Conservation (phyloP, 768 basidiomycete genomes). For the Lanmaoa rubissima region DNA sequence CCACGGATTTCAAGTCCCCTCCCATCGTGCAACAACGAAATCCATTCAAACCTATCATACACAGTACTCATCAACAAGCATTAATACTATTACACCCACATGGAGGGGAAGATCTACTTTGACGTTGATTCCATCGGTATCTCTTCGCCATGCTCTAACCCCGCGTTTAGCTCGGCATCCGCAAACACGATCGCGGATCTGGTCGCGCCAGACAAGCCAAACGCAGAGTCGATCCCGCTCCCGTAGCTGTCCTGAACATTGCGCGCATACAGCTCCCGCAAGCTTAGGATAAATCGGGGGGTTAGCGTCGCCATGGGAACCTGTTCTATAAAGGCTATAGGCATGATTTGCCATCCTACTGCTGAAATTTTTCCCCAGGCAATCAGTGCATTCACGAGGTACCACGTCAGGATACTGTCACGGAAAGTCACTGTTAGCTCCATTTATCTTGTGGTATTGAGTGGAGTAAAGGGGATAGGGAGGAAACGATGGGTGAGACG, state of each 20-base stretch:
- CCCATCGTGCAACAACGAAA: too few species aligned
- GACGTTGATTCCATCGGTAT: neutral
- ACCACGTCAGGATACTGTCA: neutral
- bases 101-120: neutral
- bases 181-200: neutral
- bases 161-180: neutral
- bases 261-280: constrained; percentile 3
- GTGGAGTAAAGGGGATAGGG: neutral
- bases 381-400: neutral
- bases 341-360: neutral
- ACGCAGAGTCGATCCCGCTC: constrained; percentile 1
- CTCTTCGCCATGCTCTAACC: neutral
- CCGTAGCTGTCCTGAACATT: neutral
- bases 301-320: neutral
- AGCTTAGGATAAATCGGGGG: constrained; percentile 4
- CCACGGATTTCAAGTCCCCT: too few species aligned
- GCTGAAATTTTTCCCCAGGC: neutral
- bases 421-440: neutral
- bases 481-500: too few species aligned
- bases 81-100: neutral
- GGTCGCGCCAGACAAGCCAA: neutral
- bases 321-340: neutral
- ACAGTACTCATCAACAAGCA: neutral
- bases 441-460: neutral
- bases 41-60: too few species aligned